A percentile compares a stretch with the other conserved stretches of the same genome.
These are phyloP conservation scores for Leccinum subrobustum DNA, from an alignment of 1,284 basidiomycete genomes.

Conservation along the genomic window DNA sequence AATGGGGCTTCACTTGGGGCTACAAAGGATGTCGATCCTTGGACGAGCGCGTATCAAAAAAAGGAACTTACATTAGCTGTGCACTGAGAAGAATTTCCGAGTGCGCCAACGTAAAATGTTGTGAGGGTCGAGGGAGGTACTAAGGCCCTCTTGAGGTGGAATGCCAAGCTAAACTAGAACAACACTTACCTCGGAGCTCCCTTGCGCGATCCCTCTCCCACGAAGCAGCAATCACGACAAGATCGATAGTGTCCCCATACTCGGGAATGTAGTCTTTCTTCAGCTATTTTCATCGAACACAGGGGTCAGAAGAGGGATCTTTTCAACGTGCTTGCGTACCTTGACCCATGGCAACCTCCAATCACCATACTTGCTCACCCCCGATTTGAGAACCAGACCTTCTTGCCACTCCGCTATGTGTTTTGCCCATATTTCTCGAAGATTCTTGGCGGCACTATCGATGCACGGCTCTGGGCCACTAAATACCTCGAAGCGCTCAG, in stretches of 20 bases:
- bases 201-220: slow-evolving; percentile 80
- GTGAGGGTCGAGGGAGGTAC: slow-evolving; percentile 74
- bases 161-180: not conserved
- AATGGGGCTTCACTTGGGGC: slow-evolving; percentile 50
- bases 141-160: slow-evolving; percentile 28
- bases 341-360: slow-evolving; percentile 73
- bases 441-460: slow-evolving; percentile 21
- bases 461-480: slow-evolving; percentile 19
- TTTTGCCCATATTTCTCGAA: slow-evolving; percentile 51
- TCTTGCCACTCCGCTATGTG: slow-evolving; percentile 53
- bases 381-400: slow-evolving; percentile 79
- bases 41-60: not conserved
- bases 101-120: slow-evolving; percentile 73
- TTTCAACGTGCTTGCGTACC: slow-evolving; percentile 35
- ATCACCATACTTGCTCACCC: slow-evolving; percentile 65
- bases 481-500: slow-evolving; percentile 46
- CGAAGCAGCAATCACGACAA: slow-evolving; percentile 71
- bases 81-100: slow-evolving; percentile 44
- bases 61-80: slow-evolving; percentile 37
- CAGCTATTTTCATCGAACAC: slow-evolving; percentile 26
- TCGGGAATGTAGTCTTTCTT: slow-evolving; percentile 85
- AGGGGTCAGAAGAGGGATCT: not conserved
- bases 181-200: slow-evolving; percentile 63
- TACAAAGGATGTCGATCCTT: slow-evolving; percentile 23
- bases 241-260: slow-evolving; percentile 77